Evolutionary conservation across 805 yeast species (phyloP).

Genomic region (Kluyveromyces starmeri): DNA sequence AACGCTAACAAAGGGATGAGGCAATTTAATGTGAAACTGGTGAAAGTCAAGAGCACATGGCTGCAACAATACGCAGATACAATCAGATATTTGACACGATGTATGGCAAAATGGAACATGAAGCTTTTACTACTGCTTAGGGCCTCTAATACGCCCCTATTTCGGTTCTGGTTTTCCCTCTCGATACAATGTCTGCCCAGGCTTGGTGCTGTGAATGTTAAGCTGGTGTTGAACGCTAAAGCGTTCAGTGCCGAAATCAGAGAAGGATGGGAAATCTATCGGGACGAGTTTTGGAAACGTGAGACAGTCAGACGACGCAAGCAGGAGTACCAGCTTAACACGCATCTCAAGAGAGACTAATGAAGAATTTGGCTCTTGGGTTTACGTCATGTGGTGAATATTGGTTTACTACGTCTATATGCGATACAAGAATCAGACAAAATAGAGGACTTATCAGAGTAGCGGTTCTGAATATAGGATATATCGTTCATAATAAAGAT

Average conservation of each 20-base stretch:
- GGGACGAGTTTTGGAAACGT: slow-evolving; percentile 88
- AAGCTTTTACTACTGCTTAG: slow-evolving; percentile 11
- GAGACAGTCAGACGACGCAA: slow-evolving; percentile 61
- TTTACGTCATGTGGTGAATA: no score
- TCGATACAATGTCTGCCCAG: slow-evolving; percentile 43
- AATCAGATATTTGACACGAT: slow-evolving; percentile 24
- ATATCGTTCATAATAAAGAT: slow-evolving; percentile 6
- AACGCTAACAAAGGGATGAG: slow-evolving; percentile 86
- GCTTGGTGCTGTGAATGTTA: slow-evolving; percentile 72
- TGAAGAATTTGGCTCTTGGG: slow-evolving; percentile 1
- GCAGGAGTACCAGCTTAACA: slow-evolving; percentile 7
- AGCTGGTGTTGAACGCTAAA: slow-evolving; percentile 71
- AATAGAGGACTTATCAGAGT: slow-evolving; percentile 12
- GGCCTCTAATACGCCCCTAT: slow-evolving; percentile 11
- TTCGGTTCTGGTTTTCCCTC: slow-evolving; percentile 20
- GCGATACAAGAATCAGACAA: no score
- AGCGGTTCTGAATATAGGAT: slow-evolving; percentile 17
- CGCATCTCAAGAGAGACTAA: slow-evolving; percentile 1
- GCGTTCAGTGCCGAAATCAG: slow-evolving; percentile 74
- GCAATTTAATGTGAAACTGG: slow-evolving; percentile 70
- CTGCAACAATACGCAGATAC: slow-evolving; percentile 31
- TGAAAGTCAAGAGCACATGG: slow-evolving; percentile 43
- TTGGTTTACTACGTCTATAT: no score
- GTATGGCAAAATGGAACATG: slow-evolving; percentile 17
- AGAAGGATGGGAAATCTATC: slow-evolving; percentile 90